Base-by-base conservation (phyloP, 805 yeast species). In the Wickerhamomyces bovis region DNA sequence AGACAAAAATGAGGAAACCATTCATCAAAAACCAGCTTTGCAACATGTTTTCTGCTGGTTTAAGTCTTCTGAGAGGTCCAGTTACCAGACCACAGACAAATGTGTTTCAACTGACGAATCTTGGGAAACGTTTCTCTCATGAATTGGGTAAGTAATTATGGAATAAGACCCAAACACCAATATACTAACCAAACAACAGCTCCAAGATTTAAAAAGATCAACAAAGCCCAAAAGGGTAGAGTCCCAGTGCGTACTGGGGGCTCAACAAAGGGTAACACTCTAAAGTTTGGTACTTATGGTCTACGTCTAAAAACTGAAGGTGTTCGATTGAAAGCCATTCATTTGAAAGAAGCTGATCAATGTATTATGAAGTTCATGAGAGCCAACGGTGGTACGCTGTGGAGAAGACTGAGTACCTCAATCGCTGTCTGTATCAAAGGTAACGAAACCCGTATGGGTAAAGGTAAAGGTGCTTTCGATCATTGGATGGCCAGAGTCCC, bases 401-500 rank as follows among this genome's bases (percentile, higher is more conserved):
- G 85, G 76, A 83, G 92, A 56, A 79, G 98, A 62, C 73, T 90
- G 47, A 80, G 82, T 43, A 85, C 96, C 20, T 84, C 86, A 63
- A 77, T 89, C 45, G 94, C 98, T 0, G 95, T 94, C 12, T 89
- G 97, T 68, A 80, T 87, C 51, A 94, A 94, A 71, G 99, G 99
- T 71, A 94, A 94, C 66, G 97, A 94, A 66, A 89, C 97, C 11
- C 94, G 99, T 83, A 94, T 94, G 99, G 99, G 99, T 73, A 94
- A 94, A 68, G 99, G 99, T 72, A 94, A 94, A 69, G 99, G 99
- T 69, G 84, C 90, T 0, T 92, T 94, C 63, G 96, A 89, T 60
- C 94, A 89, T 71, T 94, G 98, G 98, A 95, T 95, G 59, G 86
- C 83, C 30, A 81, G 99, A 60, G 94, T 94, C 13, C 95, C 98